Base-by-base conservation (phyloP, 2,329 filamentous ascomycete genomes). In the Verticillium klebahnii region DNA sequence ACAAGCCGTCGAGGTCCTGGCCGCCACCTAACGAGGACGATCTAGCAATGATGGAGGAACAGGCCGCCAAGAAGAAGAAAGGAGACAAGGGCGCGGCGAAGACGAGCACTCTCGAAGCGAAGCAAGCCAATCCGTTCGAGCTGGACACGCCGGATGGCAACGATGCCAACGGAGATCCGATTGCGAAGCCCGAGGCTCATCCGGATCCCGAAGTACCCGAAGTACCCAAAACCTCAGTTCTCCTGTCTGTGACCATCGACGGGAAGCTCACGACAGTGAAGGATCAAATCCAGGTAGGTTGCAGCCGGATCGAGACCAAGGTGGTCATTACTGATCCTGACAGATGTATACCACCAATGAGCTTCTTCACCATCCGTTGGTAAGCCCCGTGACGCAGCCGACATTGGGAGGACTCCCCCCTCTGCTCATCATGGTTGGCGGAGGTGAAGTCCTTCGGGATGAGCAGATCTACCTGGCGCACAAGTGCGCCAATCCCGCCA, bases 391-490 rank as follows among this genome's bases (percentile, higher is more conserved):
- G 3, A 82, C 97, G 70, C 93, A 97, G 68, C 89, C 94, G 1
- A 93, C 92, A 0, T 82, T 99, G 0, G 95, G 95, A 52, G 95
- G 95, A 0, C 82, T 99, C 3, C 93, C 93, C 0, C 95, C 95
- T 0, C 78, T 98, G 32, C 82, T 97, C 6, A 89, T 99, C 54
- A 86, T 97, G 71, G 89, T 89, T 1, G 95, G 94, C 4, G 93
- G 94, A 5, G 93, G 91, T 1, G 95, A 99, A 73, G 83, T 96
- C 58, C 81, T 99, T 19, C 87, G 92, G 14, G 95, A 99, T 69
- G 95, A 99, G 75, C 95, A 98, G 71, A 91, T 98, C 59, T 97
- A 96, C 66, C 71, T 98, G 15, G 95, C 94, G 0, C 95, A 99
- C 75, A 98, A 98, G 75, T 93, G 92, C 52, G 93, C 95, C 14